Conservation (phyloP, 148 eudicot species). For the Chenopodium album region DNA sequence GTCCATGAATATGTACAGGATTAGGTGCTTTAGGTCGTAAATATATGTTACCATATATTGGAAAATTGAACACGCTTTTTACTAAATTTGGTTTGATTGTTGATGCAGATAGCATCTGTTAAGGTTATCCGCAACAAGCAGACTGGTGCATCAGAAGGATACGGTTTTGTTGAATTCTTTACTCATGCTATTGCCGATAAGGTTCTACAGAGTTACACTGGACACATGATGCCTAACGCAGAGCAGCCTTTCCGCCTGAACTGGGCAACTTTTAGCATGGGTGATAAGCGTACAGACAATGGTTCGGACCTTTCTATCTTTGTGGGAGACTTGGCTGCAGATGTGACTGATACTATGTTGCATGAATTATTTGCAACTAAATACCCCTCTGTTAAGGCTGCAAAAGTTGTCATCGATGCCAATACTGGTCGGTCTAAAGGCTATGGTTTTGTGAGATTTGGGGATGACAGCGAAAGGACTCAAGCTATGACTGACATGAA, state of each 20-base stretch:
- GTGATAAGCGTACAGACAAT: conserved; percentile 78
- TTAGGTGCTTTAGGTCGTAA: background rate
- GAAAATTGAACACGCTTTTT: background rate
- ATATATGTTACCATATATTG: background rate
- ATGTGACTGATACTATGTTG: conserved; percentile 78
- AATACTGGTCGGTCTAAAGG: conserved; percentile 94
- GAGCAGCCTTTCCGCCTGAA: conserved; percentile 86
- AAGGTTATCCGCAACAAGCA: conserved; percentile 95
- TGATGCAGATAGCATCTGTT: conserved; percentile 57
- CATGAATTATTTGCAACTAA: conserved; percentile 76
- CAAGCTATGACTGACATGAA: conserved; percentile 96
- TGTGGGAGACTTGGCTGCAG: conserved; percentile 98
- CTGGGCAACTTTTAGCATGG: conserved; percentile 94
- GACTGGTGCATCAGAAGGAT: conserved; percentile 81
- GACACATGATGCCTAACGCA: conserved; percentile 68
- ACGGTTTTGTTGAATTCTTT: conserved; percentile 84
- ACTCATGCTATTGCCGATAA: conserved; percentile 79
- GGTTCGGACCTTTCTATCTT: conserved; percentile 93
- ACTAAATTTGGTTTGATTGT: conserved; percentile 3
- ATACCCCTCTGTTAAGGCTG: conserved; percentile 92
- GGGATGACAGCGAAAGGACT: conserved; percentile 82
- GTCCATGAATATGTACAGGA: background rate
- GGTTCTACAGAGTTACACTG: conserved; percentile 57
- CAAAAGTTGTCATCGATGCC: conserved; percentile 91
- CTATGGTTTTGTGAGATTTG: conserved; percentile 96